Percentiles rank a stretch among this genome's conserved stretches.
These are phyloP conservation scores for Keithomyces neogunnii DNA, from an alignment of 2,329 filamentous ascomycete species.

Conservation along the genomic window DNA sequence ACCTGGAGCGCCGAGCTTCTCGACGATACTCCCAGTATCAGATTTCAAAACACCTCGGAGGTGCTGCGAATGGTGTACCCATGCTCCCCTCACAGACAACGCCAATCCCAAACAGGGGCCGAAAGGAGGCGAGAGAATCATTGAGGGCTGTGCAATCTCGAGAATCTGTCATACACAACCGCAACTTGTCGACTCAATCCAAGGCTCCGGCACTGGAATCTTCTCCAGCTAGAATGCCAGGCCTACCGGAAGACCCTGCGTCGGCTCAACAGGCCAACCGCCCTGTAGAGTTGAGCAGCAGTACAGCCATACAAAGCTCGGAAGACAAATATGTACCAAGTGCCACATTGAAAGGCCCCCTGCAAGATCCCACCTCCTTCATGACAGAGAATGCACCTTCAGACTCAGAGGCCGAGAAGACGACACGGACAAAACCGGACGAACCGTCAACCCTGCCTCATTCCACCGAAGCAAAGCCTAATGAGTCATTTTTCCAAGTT, in stretches of 20 bases:
- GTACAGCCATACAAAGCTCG: slow-evolving; percentile 45
- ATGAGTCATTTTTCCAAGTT: slow-evolving; percentile 48
- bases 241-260: slow-evolving; percentile 54
- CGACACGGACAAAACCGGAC: slow-evolving; percentile 13
- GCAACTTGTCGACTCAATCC: slow-evolving; percentile 38
- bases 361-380: slow-evolving; percentile 35
- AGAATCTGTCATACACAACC: slow-evolving; percentile 41
- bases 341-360: slow-evolving; percentile 51
- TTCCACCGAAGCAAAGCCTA: slow-evolving; percentile 34
- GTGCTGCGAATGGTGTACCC: slow-evolving; percentile 72
- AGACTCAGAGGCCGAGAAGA: slow-evolving; percentile 9
- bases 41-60: slow-evolving; percentile 86
- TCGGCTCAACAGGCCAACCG: slow-evolving; percentile 15
- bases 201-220: slow-evolving; percentile 38
- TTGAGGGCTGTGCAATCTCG: slow-evolving; percentile 58
- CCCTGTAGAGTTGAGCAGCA: slow-evolving; percentile 6
- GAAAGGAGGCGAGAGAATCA: slow-evolving; percentile 72
- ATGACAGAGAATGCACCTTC: slow-evolving; percentile 9
- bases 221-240: slow-evolving; percentile 52
- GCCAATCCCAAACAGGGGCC: slow-evolving; percentile 75
- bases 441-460: slow-evolving; percentile 12
- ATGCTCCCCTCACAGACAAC: slow-evolving; percentile 78
- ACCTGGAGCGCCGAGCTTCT: slow-evolving; percentile 86
- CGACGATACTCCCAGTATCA: slow-evolving; percentile 93
- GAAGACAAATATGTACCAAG: slow-evolving; percentile 55